phyloP scores from a whole-genome alignment of 495 filamentous ascomycete genomes.

The Neurospora sp. region DNA sequence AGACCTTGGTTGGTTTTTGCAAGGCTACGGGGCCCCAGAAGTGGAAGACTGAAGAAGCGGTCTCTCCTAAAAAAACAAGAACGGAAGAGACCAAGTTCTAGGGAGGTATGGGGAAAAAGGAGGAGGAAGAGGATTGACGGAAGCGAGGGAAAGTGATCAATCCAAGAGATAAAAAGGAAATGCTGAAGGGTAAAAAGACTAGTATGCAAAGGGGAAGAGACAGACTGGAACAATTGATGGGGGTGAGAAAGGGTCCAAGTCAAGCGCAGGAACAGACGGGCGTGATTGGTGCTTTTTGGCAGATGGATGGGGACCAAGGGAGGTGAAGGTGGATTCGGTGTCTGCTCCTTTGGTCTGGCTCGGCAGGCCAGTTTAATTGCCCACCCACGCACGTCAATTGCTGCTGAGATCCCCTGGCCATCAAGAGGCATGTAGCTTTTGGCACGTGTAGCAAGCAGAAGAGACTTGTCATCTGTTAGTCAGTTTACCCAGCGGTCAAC shows the following conservation, averaged over 20 bases:
- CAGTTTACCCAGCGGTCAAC: background rate
- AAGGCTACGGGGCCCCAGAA: background rate
- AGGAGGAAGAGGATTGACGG: constrained; percentile 15
- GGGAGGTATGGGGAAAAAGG: constrained; percentile 8
- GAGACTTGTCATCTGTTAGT: background rate
- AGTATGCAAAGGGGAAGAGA: constrained; percentile 2
- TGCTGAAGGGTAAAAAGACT: constrained; percentile 2
- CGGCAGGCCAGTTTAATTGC: background rate
- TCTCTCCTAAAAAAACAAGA: background rate
- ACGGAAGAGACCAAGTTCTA: background rate
- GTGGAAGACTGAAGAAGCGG: background rate
- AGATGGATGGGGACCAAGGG: background rate
- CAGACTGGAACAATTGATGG: background rate
- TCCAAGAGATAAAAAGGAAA: constrained; percentile 1
- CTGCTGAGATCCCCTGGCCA: background rate
- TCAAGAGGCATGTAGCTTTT: background rate
- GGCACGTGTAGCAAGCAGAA: background rate
- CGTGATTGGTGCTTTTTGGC: background rate
- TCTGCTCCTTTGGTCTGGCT: background rate
- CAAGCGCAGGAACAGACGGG: background rate
- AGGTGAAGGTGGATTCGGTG: background rate
- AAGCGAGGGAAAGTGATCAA: constrained; percentile 9
- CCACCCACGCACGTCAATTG: background rate
- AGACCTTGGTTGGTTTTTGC: background rate
- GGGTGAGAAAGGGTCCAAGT: background rate